Evolutionary conservation across 1,284 basidiomycete genomes (phyloP).

Genomic region (Uromyces viciae-fabae): DNA sequence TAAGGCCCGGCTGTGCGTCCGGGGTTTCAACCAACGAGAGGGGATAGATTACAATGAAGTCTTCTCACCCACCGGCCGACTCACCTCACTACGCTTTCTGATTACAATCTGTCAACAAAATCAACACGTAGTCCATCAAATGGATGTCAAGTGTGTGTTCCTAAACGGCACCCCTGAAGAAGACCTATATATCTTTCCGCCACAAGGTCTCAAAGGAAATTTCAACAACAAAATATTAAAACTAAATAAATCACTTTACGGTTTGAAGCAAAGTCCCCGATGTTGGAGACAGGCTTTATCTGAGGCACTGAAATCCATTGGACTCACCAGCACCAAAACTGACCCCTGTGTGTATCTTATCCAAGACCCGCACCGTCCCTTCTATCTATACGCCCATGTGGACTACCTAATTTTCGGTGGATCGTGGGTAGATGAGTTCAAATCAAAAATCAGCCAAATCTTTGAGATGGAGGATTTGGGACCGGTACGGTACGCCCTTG

Average conservation of each 20-base stretch:
- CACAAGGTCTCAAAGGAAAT: background rate
- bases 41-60: background rate
- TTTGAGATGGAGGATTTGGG: background rate
- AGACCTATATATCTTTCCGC: background rate
- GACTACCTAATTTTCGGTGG: conserved; percentile 1
- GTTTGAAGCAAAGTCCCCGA: background rate
- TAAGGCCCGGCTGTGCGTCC: too few species aligned
- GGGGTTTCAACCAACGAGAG: conserved; percentile 4
- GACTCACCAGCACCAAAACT: background rate
- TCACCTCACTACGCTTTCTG: background rate
- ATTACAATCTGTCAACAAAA: background rate
- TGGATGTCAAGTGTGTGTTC: conserved; percentile 2
- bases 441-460: background rate
- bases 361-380: background rate
- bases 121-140: background rate
- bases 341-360: background rate
- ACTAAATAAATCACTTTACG: background rate
- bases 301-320: background rate
- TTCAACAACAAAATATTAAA: background rate
- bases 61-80: background rate
- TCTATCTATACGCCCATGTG: background rate
- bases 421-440: background rate
- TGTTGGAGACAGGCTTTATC: background rate
- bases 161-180: background rate
- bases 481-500: background rate